A percentile compares a stretch with the other conserved stretches of the same genome.
Evolutionary conservation across 139 green algal genomes (phyloP).

Genomic region (Tetraselmis chui): DNA sequence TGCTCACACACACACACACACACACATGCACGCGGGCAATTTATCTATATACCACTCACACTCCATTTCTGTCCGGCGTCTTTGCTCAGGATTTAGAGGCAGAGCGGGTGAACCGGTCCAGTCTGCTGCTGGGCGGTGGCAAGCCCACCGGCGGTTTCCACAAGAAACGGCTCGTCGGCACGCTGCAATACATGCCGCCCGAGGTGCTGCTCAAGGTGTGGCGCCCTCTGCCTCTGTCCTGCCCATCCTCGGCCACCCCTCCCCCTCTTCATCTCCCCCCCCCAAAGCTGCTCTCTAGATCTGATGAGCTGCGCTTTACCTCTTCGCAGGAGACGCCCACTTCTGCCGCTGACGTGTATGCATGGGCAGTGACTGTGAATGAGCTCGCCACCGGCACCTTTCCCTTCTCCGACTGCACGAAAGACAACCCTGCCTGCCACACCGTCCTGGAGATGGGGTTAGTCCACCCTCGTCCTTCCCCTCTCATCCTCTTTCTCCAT

Average conservation of each 20-base stretch:
- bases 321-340: slow-evolving; percentile 14
- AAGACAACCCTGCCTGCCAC: slow-evolving; percentile 78
- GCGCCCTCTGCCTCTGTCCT: neutral
- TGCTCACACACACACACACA: too few relatives aligned
- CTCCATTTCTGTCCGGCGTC: too few relatives aligned
- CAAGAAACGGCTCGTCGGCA: slow-evolving; percentile 61
- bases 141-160: slow-evolving; percentile 72
- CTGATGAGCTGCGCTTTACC: slow-evolving; percentile 22
- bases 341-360: slow-evolving; percentile 69
- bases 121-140: slow-evolving; percentile 2
- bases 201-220: slow-evolving; percentile 58
- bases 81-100: neutral
- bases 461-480: too few relatives aligned
- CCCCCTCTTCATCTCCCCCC: neutral
- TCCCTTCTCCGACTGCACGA: slow-evolving; percentile 29
- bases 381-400: slow-evolving; percentile 48
- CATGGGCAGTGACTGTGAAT: slow-evolving; percentile 63
- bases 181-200: slow-evolving; percentile 86
- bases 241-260: neutral
- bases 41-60: too few relatives aligned
- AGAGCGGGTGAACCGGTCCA: neutral
- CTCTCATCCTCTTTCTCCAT: too few relatives aligned
- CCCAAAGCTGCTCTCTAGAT: too few relatives aligned
- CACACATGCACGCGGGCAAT: too few relatives aligned
- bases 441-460: slow-evolving; percentile 86